Evolutionary conservation across 1,284 basidiomycete species (phyloP).

Genomic region (Fomitopsis pinicola): DNA sequence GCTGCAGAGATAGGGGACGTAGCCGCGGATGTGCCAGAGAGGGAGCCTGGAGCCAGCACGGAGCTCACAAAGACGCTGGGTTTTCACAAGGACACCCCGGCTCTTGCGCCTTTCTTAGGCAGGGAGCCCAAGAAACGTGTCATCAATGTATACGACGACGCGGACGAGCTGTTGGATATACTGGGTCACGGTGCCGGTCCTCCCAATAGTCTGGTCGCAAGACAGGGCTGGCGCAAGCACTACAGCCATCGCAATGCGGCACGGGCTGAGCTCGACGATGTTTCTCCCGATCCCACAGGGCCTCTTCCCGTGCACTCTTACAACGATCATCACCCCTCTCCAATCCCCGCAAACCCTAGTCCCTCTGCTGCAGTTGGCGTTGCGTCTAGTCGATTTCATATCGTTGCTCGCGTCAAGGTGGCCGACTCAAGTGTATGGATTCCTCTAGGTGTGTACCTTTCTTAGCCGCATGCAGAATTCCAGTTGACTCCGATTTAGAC

Average conservation of each 20-base stretch:
- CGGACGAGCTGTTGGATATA: conserved; percentile 44
- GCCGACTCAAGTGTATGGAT: conserved; percentile 63
- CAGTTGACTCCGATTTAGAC: conserved; percentile 29
- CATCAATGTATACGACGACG: conserved; percentile 49
- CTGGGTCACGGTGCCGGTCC: conserved; percentile 12
- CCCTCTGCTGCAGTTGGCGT: neutral
- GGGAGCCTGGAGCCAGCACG: conserved; percentile 22
- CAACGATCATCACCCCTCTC: neutral
- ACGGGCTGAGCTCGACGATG: conserved; percentile 31
- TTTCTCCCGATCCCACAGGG: conserved; percentile 6
- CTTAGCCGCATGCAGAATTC: neutral
- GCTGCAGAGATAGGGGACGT: neutral
- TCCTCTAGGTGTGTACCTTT: conserved; percentile 40
- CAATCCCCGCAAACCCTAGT: neutral
- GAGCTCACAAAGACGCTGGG: conserved; percentile 61
- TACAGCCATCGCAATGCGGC: conserved; percentile 43
- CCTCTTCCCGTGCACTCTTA: neutral
- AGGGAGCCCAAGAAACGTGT: conserved; percentile 49
- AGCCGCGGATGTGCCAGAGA: neutral
- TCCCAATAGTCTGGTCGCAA: conserved; percentile 6
- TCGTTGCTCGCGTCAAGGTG: conserved; percentile 55
- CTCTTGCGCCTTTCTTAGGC: conserved; percentile 68
- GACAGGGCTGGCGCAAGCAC: conserved; percentile 34
- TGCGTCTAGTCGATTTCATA: conserved; percentile 57
- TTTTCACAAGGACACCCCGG: conserved; percentile 63